Evolutionary conservation across 2,329 filamentous ascomycete species (phyloP), one percentile per base, ranked within the genome.

Genomic region (Aureobasidium sp.): DNA sequence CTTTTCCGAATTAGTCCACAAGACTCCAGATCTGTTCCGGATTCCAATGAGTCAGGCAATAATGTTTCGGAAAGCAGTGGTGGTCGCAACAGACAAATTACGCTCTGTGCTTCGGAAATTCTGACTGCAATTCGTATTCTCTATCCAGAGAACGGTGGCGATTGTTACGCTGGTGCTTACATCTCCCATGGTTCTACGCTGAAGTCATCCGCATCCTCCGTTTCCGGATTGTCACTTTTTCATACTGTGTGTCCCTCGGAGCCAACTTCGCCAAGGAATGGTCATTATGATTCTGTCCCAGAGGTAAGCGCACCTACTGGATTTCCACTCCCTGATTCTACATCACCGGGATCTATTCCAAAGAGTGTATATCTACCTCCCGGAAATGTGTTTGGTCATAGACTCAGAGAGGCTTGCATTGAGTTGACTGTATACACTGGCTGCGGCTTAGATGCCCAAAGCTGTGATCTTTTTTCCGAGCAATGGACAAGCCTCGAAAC

Each of bases 51-150:
- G 9, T 78, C 79, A 69, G 40, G 29, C 19, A 33, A 27, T 40
- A 29, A 53, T 6, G 19, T 24, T 4, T 27, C 17, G n/a, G 42
- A 14, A 14, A 53, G 49, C 17, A 29, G 19, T 11, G 7, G 14
- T 39, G 2, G 11, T 7, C 19, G 27, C 12, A 44, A 19, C 8
- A 61, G 56, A 35, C 62, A 60, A 6, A 40, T 71, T 7, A 60
- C 35, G 14, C 1, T 96, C 66, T 90, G 88, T 70, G 85, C 90
- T 39, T 83, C 88, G 44, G 92, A 97, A 72, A 78, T 96, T 66
- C 79, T 88, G 39, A 92, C 90, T 2, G 76, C 96, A 68, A 83
- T 95, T 65, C 90, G 94, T 72, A 87, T 88, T 12, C 82, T 97
- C 15, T 96, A 92, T 70, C 92, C 92, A 0, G 87, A 90, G 68